phyloP scores from a whole-genome alignment of 1,284 basidiomycete species.

The Ganoderma boninense region DNA sequence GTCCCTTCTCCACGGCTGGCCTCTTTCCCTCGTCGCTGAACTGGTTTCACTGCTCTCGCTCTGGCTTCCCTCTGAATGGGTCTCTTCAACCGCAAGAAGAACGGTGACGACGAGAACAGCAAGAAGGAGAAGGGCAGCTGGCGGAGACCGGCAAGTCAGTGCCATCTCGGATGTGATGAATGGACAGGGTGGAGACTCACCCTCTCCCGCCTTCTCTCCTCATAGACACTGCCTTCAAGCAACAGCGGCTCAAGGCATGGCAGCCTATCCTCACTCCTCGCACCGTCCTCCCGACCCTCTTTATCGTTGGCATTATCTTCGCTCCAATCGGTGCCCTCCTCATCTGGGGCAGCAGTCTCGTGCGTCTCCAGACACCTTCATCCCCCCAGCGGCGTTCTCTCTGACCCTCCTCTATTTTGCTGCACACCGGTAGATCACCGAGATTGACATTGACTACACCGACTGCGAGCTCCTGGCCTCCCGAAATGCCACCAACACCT shows the following conservation, averaged over 20 bases:
- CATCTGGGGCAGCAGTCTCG: constrained; percentile 86
- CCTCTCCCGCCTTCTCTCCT: constrained; percentile 9
- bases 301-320: constrained; percentile 94
- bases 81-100: constrained; percentile 48
- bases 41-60: constrained; percentile 19
- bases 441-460: constrained; percentile 97
- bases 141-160: constrained; percentile 89
- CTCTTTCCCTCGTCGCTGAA: constrained; percentile 15
- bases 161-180: constrained; percentile 8
- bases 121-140: constrained; percentile 91
- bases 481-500: constrained; percentile 48
- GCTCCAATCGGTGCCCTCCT: constrained; percentile 96
- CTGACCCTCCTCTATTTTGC: constrained; percentile 3
- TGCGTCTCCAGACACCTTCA: constrained; percentile 41
- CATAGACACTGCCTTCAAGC: constrained; percentile 97
- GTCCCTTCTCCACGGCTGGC: constrained; percentile 16
- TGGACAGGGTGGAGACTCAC: constrained; percentile 12
- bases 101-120: constrained; percentile 37
- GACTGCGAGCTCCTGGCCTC: constrained; percentile 72
- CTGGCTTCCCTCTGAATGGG: constrained; percentile 39
- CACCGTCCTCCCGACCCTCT: constrained; percentile 95
- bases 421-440: constrained; percentile 70
- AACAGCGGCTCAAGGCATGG: constrained; percentile 99
- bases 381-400: not conserved
- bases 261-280: constrained; percentile 99